Percentiles rank a stretch among this genome's conserved stretches.
phyloP scores from a whole-genome alignment of 129 eudicot species.

The Gnaphalium uliginosum region DNA sequence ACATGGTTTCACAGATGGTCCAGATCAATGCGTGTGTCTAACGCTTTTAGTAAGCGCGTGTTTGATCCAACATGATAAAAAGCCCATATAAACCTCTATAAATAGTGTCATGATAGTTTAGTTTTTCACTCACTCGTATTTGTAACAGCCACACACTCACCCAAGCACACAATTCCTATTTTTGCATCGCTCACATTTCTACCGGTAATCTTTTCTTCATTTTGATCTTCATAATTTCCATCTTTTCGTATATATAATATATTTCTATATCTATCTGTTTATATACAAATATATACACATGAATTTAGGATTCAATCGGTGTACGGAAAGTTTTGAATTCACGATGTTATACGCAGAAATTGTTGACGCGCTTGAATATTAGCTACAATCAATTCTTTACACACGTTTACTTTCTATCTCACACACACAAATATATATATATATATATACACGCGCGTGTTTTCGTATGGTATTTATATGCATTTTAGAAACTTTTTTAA shows the following conservation, averaged over 20 bases:
- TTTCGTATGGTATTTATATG: no score
- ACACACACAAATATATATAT: no score
- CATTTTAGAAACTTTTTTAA: no score
- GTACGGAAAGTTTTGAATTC: slow-evolving; percentile 10
- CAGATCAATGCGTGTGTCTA: not conserved
- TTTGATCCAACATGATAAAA: not conserved
- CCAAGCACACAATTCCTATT: not conserved
- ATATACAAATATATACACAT: not conserved
- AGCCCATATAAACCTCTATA: slow-evolving; percentile 1
- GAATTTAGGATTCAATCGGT: slow-evolving; percentile 1
- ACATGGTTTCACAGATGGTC: no score
- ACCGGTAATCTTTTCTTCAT: slow-evolving; percentile 7
- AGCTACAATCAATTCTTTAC: not conserved
- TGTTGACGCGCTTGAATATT: slow-evolving; percentile 15
- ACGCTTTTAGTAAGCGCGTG: slow-evolving; percentile 23
- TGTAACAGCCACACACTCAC: no score
- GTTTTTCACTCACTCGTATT: slow-evolving; percentile 6
- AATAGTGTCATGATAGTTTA: slow-evolving; percentile 14
- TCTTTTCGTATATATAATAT: not conserved
- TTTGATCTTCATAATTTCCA: not conserved
- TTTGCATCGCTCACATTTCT: slow-evolving; percentile 10
- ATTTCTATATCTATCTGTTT: not conserved
- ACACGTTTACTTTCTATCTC: no score
- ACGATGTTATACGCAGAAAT: not conserved
- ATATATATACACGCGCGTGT: no score